Base-by-base conservation (phyloP, 352 stramenopile genomes). In the Pythium grandisporangium region DNA sequence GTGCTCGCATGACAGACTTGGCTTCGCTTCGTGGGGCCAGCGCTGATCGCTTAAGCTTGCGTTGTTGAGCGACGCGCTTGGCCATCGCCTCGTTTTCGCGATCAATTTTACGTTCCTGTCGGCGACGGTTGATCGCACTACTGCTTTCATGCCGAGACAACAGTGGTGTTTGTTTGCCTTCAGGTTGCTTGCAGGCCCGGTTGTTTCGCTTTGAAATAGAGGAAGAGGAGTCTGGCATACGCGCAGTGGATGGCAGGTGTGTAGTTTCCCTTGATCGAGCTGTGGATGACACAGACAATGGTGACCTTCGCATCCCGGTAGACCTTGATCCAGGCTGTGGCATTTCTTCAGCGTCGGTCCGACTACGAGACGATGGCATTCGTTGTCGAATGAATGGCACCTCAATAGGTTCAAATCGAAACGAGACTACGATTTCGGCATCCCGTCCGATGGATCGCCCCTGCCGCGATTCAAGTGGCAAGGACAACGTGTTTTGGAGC, bases 21-120 rank as follows among this genome's bases (percentile, higher is more conserved):
- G 27, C 27, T 32, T 32, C 27, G 14, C 27, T 8, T 8, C 27
- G 27, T n/a, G n/a, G n/a, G n/a, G n/a, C n/a, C n/a, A n/a, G n/a
- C n/a, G n/a, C n/a, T n/a, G n/a, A n/a, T n/a, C n/a, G n/a, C n/a
- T n/a, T n/a, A n/a, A n/a, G n/a, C 8, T 17, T 10, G 1, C 33
- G 51, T 22, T 58, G 51, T 16, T 58, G 39, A 2, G 40, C 45
- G 27, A 51, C 38, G 23, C 61, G 59, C 42, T 77, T 84, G 17
- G 67, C 66, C 17, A 81, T 66, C 16, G 64, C 75, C 17, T 53
- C 53, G 48, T 86, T 86, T 11, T 86, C 67, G 14, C 51, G 46
- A 5, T 67, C 67, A 4, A 86, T 34, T 33, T 86, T 54, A 25
- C 72, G 69, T 43, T 73, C 70, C 38, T 82, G 77, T 21, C 52